Conservation (phyloP, 768 basidiomycete species). For the Podaxis carcinomalis region DNA sequence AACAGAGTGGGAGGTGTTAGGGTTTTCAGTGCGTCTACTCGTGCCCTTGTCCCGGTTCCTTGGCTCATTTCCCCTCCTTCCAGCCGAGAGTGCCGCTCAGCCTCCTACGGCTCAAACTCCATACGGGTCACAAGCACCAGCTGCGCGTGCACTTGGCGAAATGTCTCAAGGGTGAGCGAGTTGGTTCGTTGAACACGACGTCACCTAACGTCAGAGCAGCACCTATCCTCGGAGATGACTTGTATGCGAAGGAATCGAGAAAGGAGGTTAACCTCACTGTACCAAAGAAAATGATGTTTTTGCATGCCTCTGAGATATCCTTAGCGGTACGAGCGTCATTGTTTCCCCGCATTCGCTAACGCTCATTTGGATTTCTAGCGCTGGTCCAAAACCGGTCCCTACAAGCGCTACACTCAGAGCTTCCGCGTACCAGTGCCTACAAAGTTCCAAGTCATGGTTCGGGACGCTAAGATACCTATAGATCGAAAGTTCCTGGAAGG, state of each 20-base stretch:
- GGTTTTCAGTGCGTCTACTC: conserved; percentile 46
- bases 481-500: conserved; percentile 32
- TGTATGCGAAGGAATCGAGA: conserved; percentile 37
- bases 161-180: conserved; percentile 38
- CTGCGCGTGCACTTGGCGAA: conserved; percentile 62
- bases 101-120: conserved; percentile 49
- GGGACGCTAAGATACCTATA: conserved; percentile 38
- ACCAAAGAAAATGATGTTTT: conserved; percentile 47
- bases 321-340: conserved; percentile 40
- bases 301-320: conserved; percentile 57
- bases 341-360: not conserved
- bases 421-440: conserved; percentile 54
- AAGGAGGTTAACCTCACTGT: conserved; percentile 26
- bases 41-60: not conserved
- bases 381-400: conserved; percentile 37
- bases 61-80: not conserved
- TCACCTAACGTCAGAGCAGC: conserved; percentile 30
- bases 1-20: conserved; percentile 58
- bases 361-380: conserved; percentile 31
- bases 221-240: conserved; percentile 60
- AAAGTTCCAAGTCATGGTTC: conserved; percentile 52
- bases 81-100: conserved; percentile 46
- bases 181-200: not conserved
- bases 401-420: conserved; percentile 47
- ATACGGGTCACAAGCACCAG: conserved; percentile 69